A percentile compares a stretch with the other conserved stretches of the same genome.
These are phyloP conservation scores for Ogataea pilisensis DNA, from an alignment of 805 yeast genomes.

Conservation along the genomic window DNA sequence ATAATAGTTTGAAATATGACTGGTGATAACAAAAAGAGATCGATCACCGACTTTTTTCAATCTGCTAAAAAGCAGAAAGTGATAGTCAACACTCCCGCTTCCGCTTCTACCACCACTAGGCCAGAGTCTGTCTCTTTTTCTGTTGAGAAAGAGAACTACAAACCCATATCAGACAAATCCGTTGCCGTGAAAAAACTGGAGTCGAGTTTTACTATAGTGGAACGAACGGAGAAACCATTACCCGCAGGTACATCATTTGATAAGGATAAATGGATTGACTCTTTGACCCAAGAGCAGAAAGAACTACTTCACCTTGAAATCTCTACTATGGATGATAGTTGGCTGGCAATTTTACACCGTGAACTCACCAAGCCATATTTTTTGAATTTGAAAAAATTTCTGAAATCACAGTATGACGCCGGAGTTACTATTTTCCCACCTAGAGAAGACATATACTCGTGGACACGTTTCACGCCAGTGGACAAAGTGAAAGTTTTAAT, in stretches of 20 bases:
- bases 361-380: slow-evolving; percentile 88
- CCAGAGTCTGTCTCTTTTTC: neutral
- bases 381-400: slow-evolving; percentile 61
- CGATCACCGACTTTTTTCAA: slow-evolving; percentile 17
- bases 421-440: slow-evolving; percentile 72
- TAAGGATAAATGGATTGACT: slow-evolving; percentile 47
- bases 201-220: neutral
- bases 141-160: neutral
- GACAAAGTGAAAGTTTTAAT: slow-evolving; percentile 69
- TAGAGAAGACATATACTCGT: slow-evolving; percentile 70
- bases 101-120: no score
- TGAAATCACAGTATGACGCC: slow-evolving; percentile 40
- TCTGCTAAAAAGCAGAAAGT: slow-evolving; percentile 8
- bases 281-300: slow-evolving; percentile 44
- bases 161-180: neutral
- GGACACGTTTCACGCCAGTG: slow-evolving; percentile 85
- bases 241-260: no score
- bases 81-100: no score
- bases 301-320: slow-evolving; percentile 64
- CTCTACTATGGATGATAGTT: slow-evolving; percentile 62
- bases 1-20: no score
- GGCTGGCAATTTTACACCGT: slow-evolving; percentile 66
- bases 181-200: neutral
- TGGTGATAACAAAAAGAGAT: no score
- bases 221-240: neutral